Conservation (phyloP, 441 rosid genomes). For the Syzygium syzygioides region DNA sequence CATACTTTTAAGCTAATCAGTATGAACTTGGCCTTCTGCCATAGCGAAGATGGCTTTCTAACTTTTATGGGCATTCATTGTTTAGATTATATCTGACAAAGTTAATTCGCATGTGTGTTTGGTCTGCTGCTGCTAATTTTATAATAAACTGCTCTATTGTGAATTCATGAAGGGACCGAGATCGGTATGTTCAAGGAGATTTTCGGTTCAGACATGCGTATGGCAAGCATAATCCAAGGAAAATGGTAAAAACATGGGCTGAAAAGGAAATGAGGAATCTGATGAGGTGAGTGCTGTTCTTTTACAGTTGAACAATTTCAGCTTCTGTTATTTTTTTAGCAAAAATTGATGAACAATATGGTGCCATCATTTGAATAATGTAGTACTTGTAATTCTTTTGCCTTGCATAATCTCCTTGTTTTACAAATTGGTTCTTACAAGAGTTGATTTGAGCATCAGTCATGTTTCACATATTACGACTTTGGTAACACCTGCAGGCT, state of each 20-base stretch:
- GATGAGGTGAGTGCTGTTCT: slow-evolving; percentile 45
- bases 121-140: not conserved
- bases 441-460: not conserved
- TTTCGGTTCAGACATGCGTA: slow-evolving; percentile 91
- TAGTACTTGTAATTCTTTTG: not conserved
- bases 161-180: slow-evolving; percentile 61
- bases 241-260: slow-evolving; percentile 98
- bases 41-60: not conserved
- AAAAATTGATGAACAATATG: not conserved
- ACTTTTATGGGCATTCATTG: not conserved
- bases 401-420: too few species aligned
- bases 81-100: not conserved
- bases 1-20: not conserved
- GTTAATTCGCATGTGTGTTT: not conserved
- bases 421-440: not conserved
- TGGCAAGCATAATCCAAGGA: slow-evolving; percentile 89
- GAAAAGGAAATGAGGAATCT: slow-evolving; percentile 98
- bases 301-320: not conserved
- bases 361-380: not conserved
- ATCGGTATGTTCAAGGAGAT: slow-evolving; percentile 95
- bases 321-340: not conserved
- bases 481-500: slow-evolving; percentile 40
- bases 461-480: not conserved
- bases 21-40: not conserved
- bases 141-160: not conserved